Evolutionary conservation across 2,329 filamentous ascomycete genomes (phyloP), one percentile per base, ranked within the genome.

Genomic region (Mollisia scopiformis): DNA sequence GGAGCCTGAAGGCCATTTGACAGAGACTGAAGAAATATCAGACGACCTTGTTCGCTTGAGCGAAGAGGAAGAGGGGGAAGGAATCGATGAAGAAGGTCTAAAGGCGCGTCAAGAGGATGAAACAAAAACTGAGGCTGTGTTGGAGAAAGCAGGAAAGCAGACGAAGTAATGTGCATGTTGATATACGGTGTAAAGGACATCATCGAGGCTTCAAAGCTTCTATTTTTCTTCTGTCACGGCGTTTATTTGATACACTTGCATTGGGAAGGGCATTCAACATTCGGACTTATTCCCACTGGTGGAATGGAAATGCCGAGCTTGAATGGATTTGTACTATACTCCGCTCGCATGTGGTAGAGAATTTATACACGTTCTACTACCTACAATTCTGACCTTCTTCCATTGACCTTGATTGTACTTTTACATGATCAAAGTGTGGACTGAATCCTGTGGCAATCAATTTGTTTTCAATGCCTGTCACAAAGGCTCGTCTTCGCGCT

Each of bases 1-100:
- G 37, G 69, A 72, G 52, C 51, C 61, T 1, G 63, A 67, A 58
- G 70, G 70, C 4, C 68, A 69, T 41, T 58, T 73, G 3, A 72
- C 71, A 6, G 66, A 71, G 58, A 67, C 55, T 1, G 70, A 71
- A 52, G 65, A 68, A 35, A 70, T 72, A 49, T 63, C 61, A 3
- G 68, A 68, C 37, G 68, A 72, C 53, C 53, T 71, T 1, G 35
- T 53, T 19, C 59, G 61, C 19, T 27, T 68, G 55, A 61, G 63
- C 41, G 66, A 66, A 41, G 63, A 64, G 21, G 62, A 67, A 11
- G 46, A 54, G 4, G 53, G 10, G 16, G 61, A 68, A 14, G 69
- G 64, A 50, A 62, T 62, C 57, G 62, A 61, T 21, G 63, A 66
- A 3, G 55, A 59, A 31, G 52, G 54, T 14, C 25, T 27, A 10